Evolutionary conservation across 2,329 filamentous ascomycete species (phyloP).

Genomic region (Zymoseptoria crescenta): DNA sequence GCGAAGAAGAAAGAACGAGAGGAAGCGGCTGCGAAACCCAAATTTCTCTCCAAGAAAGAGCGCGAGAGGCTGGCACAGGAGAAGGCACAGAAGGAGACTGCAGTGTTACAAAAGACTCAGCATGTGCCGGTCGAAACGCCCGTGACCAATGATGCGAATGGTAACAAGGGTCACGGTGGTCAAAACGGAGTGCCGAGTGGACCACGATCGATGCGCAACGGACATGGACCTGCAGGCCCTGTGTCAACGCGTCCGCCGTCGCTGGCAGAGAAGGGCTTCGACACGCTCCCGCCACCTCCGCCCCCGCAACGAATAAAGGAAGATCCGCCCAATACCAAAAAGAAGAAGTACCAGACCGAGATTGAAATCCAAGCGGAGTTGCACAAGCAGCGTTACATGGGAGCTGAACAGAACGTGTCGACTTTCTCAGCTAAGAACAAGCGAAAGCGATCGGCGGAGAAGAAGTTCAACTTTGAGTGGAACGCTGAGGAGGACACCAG

Average conservation of each 20-base stretch:
- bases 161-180: constrained; percentile 5
- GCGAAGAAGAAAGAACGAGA: constrained; percentile 80
- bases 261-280: constrained; percentile 39
- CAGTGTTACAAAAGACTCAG: constrained; percentile 49
- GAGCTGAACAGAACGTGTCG: constrained; percentile 75
- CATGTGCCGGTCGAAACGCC: constrained; percentile 24
- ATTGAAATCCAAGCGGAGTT: constrained; percentile 64
- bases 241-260: constrained; percentile 39
- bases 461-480: constrained; percentile 99
- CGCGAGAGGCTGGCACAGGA: constrained; percentile 73
- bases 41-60: constrained; percentile 76
- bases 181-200: constrained; percentile 51
- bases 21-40: constrained; percentile 76
- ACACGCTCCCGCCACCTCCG: constrained; percentile 46
- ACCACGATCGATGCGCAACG: constrained; percentile 58
- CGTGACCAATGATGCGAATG: background rate
- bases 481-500: constrained; percentile 91
- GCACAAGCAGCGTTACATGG: constrained; percentile 79
- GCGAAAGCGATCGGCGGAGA: constrained; percentile 80
- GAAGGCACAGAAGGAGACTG: constrained; percentile 61
- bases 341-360: constrained; percentile 36
- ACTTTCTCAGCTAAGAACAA: constrained; percentile 96
- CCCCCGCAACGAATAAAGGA: constrained; percentile 35
- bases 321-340: constrained; percentile 25
- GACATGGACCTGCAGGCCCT: constrained; percentile 43